These are phyloP conservation scores for Venturiaceae sp. DNA, from an alignment of 2,329 filamentous ascomycete species.

Conservation along the genomic window DNA sequence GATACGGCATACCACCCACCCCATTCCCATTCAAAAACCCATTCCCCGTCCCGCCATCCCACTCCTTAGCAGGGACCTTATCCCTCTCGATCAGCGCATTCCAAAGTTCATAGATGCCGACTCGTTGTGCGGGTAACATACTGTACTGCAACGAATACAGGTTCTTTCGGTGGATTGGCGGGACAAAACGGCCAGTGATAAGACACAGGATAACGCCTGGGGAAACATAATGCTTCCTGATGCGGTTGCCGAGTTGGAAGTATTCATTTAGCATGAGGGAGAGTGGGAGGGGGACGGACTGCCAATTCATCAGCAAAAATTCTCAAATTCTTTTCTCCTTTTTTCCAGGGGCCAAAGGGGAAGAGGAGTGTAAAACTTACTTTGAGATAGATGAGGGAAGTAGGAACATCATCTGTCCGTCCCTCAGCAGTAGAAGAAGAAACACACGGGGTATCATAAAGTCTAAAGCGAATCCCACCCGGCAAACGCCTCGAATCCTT, in stretches of 20 bases:
- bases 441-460: slow-evolving; percentile 52
- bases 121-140: slow-evolving; percentile 80
- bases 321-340: no score
- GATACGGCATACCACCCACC: not conserved
- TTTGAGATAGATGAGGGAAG: slow-evolving; percentile 80
- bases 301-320: not conserved
- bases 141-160: slow-evolving; percentile 96
- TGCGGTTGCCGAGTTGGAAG: slow-evolving; percentile 84
- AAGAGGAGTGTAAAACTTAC: slow-evolving; percentile 34
- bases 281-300: slow-evolving; percentile 84
- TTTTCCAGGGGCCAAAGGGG: no score
- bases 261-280: slow-evolving; percentile 97
- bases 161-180: slow-evolving; percentile 88
- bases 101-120: slow-evolving; percentile 83
- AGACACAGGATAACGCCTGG: slow-evolving; percentile 81
- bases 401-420: slow-evolving; percentile 39
- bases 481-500: slow-evolving; percentile 88
- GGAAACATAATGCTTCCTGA: slow-evolving; percentile 91
- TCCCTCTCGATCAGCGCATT: slow-evolving; percentile 37
- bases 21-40: not conserved
- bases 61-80: not conserved
- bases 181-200: slow-evolving; percentile 83
- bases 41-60: not conserved
- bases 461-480: slow-evolving; percentile 83
- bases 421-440: slow-evolving; percentile 27